These are phyloP conservation scores for Saccharomycopsis sp. DNA, from an alignment of 805 yeast species.

Conservation along the genomic window DNA sequence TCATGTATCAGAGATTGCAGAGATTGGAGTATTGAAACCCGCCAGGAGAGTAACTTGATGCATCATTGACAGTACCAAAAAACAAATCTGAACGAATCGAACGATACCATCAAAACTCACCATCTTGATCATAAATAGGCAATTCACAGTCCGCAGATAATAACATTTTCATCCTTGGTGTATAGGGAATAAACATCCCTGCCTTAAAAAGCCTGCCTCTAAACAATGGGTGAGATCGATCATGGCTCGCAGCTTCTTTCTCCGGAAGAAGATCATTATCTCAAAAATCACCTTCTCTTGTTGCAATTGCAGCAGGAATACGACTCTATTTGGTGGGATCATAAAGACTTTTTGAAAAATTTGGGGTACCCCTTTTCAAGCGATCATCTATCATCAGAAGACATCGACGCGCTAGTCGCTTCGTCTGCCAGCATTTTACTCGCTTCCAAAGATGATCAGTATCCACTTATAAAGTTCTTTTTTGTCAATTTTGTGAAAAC, in stretches of 20 bases:
- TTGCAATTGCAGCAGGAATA: slow-evolving; percentile 59
- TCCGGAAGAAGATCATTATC: slow-evolving; percentile 75
- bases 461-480: slow-evolving; percentile 66
- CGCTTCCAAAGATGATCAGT: slow-evolving; percentile 30
- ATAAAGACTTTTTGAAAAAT: slow-evolving; percentile 47
- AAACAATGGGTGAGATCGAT: not conserved
- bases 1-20: too few species aligned
- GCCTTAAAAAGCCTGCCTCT: too few species aligned
- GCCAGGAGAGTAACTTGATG: too few species aligned
- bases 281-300: slow-evolving; percentile 73
- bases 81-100: too few species aligned
- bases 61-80: too few species aligned
- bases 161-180: too few species aligned
- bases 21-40: too few species aligned
- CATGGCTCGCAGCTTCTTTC: slow-evolving; percentile 2
- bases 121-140: too few species aligned
- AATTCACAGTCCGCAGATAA: too few species aligned
- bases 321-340: slow-evolving; percentile 46
- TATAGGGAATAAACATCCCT: too few species aligned
- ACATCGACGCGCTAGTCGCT: slow-evolving; percentile 7
- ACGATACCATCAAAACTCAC: too few species aligned
- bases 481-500: slow-evolving; percentile 55
- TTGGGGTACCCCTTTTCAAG: slow-evolving; percentile 71
- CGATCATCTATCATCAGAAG: slow-evolving; percentile 18
- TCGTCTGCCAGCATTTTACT: not conserved